Evolutionary conservation across 1,284 basidiomycete species (phyloP).

Genomic region (Schizophyllum amplum): DNA sequence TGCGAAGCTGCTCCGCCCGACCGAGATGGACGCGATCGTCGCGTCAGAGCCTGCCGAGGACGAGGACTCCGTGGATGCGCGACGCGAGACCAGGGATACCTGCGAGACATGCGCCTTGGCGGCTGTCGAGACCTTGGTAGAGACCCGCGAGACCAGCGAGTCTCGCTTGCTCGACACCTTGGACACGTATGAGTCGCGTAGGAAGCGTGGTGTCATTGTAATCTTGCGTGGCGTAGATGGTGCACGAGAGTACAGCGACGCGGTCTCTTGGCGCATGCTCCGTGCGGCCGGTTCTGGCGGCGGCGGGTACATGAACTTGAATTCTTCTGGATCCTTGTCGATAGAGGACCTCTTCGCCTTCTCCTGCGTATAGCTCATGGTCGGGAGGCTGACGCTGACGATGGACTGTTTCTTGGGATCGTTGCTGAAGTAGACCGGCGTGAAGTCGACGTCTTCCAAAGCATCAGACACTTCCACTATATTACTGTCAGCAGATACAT

Average conservation of each 20-base stretch:
- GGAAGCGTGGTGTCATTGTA: not conserved
- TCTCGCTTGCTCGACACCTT: not conserved
- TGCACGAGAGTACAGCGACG: not conserved
- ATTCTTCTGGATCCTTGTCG: not conserved
- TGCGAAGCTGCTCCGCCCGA: not conserved
- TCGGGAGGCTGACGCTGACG: not conserved
- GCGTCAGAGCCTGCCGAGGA: not conserved
- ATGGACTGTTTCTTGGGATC: conserved; percentile 7
- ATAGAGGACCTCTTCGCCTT: not conserved
- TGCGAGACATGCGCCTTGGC: not conserved
- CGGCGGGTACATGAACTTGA: not conserved
- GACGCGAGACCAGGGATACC: not conserved
- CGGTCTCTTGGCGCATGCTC: not conserved
- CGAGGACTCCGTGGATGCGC: not conserved
- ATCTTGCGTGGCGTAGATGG: not conserved
- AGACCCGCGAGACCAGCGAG: not conserved
- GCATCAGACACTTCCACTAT: conserved; percentile 31
- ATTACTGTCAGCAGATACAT: not conserved
- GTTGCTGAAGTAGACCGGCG: conserved; percentile 29
- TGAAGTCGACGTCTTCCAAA: conserved; percentile 32
- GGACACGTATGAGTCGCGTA: not conserved
- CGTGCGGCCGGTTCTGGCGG: not conserved
- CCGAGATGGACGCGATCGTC: not conserved
- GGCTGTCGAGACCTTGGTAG: not conserved
- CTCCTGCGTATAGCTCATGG: not conserved